These are phyloP conservation scores for Curvularia hawaiiensis DNA, from an alignment of 2,329 filamentous ascomycete genomes.

Conservation along the genomic window DNA sequence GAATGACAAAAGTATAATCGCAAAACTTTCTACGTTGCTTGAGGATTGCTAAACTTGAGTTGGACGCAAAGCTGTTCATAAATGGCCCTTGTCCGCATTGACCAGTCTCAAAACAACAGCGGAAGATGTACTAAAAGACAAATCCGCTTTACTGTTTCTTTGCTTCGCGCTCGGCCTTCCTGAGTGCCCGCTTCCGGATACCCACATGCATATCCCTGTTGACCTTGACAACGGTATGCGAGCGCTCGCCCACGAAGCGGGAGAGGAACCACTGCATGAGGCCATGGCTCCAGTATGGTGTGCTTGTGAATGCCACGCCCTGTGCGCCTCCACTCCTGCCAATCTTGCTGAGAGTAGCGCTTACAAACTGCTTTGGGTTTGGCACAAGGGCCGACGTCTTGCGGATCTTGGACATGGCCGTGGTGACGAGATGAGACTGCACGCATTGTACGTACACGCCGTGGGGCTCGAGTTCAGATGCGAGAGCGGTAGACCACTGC, in stretches of 20 bases:
- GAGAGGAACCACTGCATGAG: constrained; percentile 83
- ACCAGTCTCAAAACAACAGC: background rate
- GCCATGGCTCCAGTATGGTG: constrained; percentile 91
- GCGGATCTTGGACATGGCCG: constrained; percentile 96
- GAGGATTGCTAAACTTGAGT: background rate
- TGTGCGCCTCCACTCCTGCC: constrained; percentile 79
- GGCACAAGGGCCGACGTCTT: constrained; percentile 79
- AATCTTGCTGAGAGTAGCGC: constrained; percentile 77
- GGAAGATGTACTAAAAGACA: background rate
- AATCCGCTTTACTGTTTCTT: constrained; percentile 61
- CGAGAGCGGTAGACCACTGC: constrained; percentile 89
- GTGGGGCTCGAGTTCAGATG: constrained; percentile 77
- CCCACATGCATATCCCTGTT: constrained; percentile 78
- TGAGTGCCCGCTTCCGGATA: constrained; percentile 81
- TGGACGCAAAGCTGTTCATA: background rate
- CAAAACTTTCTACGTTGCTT: background rate
- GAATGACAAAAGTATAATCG: background rate
- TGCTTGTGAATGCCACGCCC: constrained; percentile 80
- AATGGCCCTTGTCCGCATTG: too few species aligned
- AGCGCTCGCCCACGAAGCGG: constrained; percentile 64
- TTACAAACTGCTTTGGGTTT: constrained; percentile 81
- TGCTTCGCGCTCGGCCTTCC: constrained; percentile 80
- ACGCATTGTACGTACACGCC: constrained; percentile 91
- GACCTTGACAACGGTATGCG: constrained; percentile 60
- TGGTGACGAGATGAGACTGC: constrained; percentile 90